Conservation (phyloP, 768 basidiomycete species). For the Termitomyces sp. region DNA sequence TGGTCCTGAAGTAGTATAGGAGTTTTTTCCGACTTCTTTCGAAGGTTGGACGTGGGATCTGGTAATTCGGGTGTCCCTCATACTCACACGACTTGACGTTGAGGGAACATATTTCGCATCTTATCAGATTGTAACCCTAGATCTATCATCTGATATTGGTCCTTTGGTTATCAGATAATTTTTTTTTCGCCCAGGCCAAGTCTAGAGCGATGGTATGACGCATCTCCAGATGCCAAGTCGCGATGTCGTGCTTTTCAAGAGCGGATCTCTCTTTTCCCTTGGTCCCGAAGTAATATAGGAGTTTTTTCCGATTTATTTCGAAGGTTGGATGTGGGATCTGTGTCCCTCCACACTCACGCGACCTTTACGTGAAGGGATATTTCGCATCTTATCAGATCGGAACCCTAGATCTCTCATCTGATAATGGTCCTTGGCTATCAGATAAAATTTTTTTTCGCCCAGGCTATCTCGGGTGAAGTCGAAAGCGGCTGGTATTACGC, state of each 20-base stretch:
- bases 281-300: not conserved
- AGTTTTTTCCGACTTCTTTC: not conserved
- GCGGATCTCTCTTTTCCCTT: not conserved
- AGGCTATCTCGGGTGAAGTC: not conserved
- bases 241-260: not conserved
- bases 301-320: not conserved
- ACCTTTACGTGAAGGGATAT: not conserved
- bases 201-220: not conserved
- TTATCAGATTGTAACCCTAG: constrained; percentile 28
- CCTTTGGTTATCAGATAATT: constrained; percentile 18
- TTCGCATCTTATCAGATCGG: constrained; percentile 29
- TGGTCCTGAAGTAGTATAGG: not conserved
- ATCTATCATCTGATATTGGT: constrained; percentile 20
- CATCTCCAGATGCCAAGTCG: not conserved
- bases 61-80: not conserved
- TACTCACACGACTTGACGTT: not conserved
- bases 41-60: not conserved
- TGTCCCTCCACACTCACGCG: not conserved
- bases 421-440: constrained; percentile 20
- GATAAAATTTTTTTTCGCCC: constrained; percentile 5
- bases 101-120: constrained; percentile 11
- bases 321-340: not conserved
- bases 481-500: not conserved
- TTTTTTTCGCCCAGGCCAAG: not conserved
- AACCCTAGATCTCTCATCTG: constrained; percentile 19